Percentiles rank a stretch among this genome's conserved stretches.
Conservation (phyloP, 768 basidiomycete genomes). For the Glaciozyma martinii region DNA sequence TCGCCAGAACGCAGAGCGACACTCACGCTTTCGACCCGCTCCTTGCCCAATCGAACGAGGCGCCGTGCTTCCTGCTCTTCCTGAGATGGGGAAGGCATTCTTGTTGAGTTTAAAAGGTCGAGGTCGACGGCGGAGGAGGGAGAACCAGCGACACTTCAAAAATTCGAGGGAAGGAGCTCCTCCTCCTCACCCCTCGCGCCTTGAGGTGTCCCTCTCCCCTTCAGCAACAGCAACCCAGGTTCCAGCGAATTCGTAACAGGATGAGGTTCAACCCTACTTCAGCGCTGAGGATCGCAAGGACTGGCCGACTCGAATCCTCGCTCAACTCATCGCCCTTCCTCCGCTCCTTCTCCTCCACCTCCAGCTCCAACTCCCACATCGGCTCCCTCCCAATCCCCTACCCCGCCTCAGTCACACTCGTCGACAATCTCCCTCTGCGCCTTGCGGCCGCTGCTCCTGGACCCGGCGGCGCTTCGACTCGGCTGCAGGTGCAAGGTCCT, state of each 20-base stretch:
- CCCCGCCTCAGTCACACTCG: conserved; percentile 14
- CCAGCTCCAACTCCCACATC: conserved; percentile 12
- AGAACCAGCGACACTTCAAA: neutral
- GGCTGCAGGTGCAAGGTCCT: conserved; percentile 15
- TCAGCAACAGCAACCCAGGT: too few species aligned
- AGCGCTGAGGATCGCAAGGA: too few species aligned
- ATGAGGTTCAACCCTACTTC: too few species aligned
- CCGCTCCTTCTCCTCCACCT: conserved; percentile 1
- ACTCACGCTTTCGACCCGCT: conserved; percentile 31
- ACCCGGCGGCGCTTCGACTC: neutral
- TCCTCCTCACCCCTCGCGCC: too few species aligned
- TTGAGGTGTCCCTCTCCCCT: too few species aligned
- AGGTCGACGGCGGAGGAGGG: neutral
- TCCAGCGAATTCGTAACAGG: too few species aligned
- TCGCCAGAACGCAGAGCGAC: neutral
- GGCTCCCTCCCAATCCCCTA: conserved; percentile 19
- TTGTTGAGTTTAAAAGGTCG: neutral
- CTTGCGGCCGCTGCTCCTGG: neutral
- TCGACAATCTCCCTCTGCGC: neutral
- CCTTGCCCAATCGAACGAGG: conserved; percentile 24
- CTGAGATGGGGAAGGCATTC: neutral
- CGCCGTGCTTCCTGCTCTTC: conserved; percentile 14
- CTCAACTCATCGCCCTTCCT: neutral
- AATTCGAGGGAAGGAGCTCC: neutral
- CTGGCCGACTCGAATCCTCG: too few species aligned